phyloP scores from a whole-genome alignment of 2,329 filamentous ascomycete species.

The Cladophialophora exuberans region DNA sequence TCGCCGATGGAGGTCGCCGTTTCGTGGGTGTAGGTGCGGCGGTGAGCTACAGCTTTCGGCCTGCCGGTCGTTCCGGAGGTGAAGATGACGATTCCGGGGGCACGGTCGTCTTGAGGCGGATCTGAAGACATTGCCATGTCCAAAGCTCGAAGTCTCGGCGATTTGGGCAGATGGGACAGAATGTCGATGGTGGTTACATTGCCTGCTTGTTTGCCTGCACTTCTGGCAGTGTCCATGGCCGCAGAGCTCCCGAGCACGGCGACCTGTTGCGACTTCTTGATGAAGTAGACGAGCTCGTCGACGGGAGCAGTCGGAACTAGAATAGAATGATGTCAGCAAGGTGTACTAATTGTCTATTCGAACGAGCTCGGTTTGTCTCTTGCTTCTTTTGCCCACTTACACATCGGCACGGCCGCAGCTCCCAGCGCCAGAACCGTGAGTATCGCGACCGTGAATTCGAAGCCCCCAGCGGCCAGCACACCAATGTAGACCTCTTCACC shows the following conservation, averaged over 20 bases:
- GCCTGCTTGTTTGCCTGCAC: conserved; percentile 1
- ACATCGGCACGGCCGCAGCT: conserved; percentile 41
- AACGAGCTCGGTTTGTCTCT: no score
- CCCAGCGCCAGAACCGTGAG: conserved; percentile 38
- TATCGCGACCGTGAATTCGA: conserved; percentile 40
- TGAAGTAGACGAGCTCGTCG: neutral
- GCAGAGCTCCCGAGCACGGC: conserved; percentile 1
- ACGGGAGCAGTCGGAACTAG: neutral
- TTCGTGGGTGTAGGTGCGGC: conserved; percentile 29
- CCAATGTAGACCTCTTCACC: conserved; percentile 38
- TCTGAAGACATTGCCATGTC: conserved; percentile 2
- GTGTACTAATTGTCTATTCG: no score
- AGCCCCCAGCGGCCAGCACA: conserved; percentile 38
- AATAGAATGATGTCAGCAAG: neutral
- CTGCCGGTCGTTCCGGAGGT: conserved; percentile 34
- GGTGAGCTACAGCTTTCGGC: conserved; percentile 30
- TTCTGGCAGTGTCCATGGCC: neutral
- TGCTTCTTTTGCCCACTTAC: neutral
- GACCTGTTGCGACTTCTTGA: conserved; percentile 2
- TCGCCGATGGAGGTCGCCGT: conserved; percentile 21
- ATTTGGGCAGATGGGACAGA: conserved; percentile 21
- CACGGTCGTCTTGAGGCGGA: conserved; percentile 5
- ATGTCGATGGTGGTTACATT: conserved; percentile 20
- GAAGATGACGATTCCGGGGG: conserved; percentile 33
- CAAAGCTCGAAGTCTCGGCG: neutral